Conservation (phyloP, 805 yeast genomes). For the Nakazawaea laoshanensis region DNA sequence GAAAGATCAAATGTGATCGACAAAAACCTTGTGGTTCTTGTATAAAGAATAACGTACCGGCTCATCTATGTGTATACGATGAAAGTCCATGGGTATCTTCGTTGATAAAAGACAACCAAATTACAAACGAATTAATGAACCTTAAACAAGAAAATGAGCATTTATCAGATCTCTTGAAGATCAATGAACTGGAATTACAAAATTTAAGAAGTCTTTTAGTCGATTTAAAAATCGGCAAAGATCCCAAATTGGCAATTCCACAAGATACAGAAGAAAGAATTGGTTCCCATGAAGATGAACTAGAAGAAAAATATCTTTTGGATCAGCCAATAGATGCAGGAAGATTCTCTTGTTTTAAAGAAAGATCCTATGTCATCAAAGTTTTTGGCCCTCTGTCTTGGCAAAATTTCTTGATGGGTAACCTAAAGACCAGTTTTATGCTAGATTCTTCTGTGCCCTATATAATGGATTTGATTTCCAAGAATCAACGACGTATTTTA, state of each 20-base stretch:
- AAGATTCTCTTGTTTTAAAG: constrained; percentile 7
- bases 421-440: constrained; percentile 5
- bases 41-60: constrained; percentile 14
- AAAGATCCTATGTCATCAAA: constrained; percentile 6
- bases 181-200: constrained; percentile 9
- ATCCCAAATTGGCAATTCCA: neutral
- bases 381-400: constrained; percentile 9
- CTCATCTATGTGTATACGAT: constrained; percentile 10
- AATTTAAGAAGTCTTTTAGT: constrained; percentile 4
- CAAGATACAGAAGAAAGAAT: neutral
- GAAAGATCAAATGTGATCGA: constrained; percentile 24
- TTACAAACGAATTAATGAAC: constrained; percentile 8
- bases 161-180: constrained; percentile 8
- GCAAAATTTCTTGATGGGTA: constrained; percentile 9
- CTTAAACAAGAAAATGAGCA: constrained; percentile 10
- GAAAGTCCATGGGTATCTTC: constrained; percentile 10
- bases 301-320: constrained; percentile 1
- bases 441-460: constrained; percentile 6
- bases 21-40: constrained; percentile 22
- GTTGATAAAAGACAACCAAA: constrained; percentile 10
- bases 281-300: neutral
- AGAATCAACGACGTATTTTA: constrained; percentile 4
- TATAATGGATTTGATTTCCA: constrained; percentile 7
- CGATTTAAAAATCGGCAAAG: constrained; percentile 2
- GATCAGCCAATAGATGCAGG: constrained; percentile 8